These are phyloP conservation scores for Eucalyptus tenuipes DNA, from an alignment of 345 rosid genomes.

Conservation along the genomic window DNA sequence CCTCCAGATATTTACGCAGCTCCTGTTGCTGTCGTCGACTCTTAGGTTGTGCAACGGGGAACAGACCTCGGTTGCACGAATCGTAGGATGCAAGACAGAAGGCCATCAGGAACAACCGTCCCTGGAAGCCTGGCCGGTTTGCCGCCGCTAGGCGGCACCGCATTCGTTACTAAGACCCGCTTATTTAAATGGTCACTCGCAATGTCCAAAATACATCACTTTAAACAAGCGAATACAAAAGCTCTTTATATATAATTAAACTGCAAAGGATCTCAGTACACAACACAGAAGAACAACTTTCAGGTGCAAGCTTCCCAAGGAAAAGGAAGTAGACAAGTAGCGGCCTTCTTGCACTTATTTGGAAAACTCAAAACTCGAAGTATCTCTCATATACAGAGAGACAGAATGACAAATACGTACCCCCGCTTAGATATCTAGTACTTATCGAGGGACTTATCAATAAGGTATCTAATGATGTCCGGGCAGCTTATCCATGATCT, in stretches of 20 bases:
- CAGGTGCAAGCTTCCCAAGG: background rate
- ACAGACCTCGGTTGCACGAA: no score
- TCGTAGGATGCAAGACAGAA: no score
- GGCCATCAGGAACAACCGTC: no score
- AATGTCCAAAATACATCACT: no score
- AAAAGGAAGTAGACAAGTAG: background rate
- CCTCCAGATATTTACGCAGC: no score
- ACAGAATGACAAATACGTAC: background rate
- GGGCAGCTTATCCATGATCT: conserved; percentile 63
- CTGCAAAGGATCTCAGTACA: background rate
- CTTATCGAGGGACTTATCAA: background rate
- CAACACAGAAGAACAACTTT: background rate
- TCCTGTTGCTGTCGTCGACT: no score
- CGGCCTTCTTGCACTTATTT: background rate
- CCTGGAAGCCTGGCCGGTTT: no score
- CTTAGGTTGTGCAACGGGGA: no score
- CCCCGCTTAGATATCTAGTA: background rate
- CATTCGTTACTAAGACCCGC: no score
- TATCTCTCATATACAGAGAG: background rate
- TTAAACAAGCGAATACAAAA: no score
- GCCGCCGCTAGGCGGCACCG: no score
- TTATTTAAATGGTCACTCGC: no score
- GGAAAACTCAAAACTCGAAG: background rate
- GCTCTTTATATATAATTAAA: background rate
- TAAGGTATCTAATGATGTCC: background rate